phyloP scores from a whole-genome alignment of 805 yeast species.

The Clavispora fructus region DNA sequence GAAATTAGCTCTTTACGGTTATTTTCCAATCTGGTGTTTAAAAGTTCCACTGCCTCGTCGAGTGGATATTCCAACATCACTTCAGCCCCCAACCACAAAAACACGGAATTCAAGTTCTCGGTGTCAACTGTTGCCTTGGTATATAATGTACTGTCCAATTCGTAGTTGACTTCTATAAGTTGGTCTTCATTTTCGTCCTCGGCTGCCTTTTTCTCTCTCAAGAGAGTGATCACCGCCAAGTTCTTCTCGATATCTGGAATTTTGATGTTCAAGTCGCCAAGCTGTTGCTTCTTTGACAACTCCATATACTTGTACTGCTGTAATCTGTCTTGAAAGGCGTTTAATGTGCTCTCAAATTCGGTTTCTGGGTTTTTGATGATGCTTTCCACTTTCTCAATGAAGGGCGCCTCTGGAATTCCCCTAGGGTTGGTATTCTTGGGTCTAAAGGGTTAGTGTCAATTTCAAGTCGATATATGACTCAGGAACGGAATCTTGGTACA shows the following conservation, averaged over 20 bases:
- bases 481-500: constrained; percentile 6
- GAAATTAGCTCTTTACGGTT: constrained; percentile 55
- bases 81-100: constrained; percentile 96
- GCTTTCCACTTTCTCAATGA: constrained; percentile 77
- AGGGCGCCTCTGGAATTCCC: constrained; percentile 96
- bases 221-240: constrained; percentile 62
- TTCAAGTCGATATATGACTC: not conserved
- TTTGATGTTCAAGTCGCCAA: constrained; percentile 53
- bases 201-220: constrained; percentile 44
- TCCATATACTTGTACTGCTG: constrained; percentile 92
- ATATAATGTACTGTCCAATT: constrained; percentile 86
- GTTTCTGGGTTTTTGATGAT: constrained; percentile 56
- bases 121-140: constrained; percentile 72
- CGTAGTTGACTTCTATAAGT: constrained; percentile 68
- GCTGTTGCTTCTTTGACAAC: constrained; percentile 44
- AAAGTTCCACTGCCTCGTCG: constrained; percentile 75
- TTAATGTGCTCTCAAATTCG: constrained; percentile 66
- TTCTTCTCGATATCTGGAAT: constrained; percentile 92
- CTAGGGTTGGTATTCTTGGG: constrained; percentile 72
- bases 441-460: constrained; percentile 23
- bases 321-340: constrained; percentile 76
- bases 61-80: constrained; percentile 94
- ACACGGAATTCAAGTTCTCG: constrained; percentile 54
- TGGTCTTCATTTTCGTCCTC: constrained; percentile 18
- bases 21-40: constrained; percentile 54